These are phyloP conservation scores for Orobanche coerulescens DNA, from an alignment of 257 asterid genomes.

Conservation along the genomic window DNA sequence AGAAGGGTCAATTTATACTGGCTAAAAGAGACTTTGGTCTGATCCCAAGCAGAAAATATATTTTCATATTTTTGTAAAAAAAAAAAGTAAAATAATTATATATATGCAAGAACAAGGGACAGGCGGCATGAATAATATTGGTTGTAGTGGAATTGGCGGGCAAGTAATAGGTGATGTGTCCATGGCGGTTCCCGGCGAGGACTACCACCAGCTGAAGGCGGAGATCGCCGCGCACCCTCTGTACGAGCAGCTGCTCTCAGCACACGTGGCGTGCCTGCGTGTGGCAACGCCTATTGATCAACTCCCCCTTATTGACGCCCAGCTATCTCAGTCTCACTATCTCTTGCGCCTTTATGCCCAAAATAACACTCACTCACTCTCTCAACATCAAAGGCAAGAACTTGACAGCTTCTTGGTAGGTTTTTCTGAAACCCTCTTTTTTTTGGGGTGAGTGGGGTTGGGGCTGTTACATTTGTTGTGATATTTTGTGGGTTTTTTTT, in stretches of 20 bases:
- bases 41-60: no score
- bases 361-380: slow-evolving; percentile 25
- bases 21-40: no score
- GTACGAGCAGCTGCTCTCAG: slow-evolving; percentile 64
- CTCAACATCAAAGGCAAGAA: slow-evolving; percentile 61
- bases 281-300: slow-evolving; percentile 89
- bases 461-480: no score
- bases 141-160: slow-evolving; percentile 21
- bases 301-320: slow-evolving; percentile 66
- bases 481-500: background rate
- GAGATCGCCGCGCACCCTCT: slow-evolving; percentile 75
- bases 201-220: slow-evolving; percentile 46
- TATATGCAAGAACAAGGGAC: slow-evolving; percentile 19
- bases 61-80: no score
- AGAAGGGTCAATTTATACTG: background rate
- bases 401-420: slow-evolving; percentile 76
- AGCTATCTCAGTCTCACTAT: slow-evolving; percentile 58
- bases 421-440: background rate
- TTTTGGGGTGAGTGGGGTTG: no score
- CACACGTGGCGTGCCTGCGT: slow-evolving; percentile 81
- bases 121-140: slow-evolving; percentile 12
- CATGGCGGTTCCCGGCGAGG: slow-evolving; percentile 22
- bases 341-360: slow-evolving; percentile 57
- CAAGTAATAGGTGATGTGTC: background rate
- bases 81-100: background rate